phyloP scores from a whole-genome alignment of 2,329 filamentous ascomycete genomes.

The Phymatotrichopsis omnivora region DNA sequence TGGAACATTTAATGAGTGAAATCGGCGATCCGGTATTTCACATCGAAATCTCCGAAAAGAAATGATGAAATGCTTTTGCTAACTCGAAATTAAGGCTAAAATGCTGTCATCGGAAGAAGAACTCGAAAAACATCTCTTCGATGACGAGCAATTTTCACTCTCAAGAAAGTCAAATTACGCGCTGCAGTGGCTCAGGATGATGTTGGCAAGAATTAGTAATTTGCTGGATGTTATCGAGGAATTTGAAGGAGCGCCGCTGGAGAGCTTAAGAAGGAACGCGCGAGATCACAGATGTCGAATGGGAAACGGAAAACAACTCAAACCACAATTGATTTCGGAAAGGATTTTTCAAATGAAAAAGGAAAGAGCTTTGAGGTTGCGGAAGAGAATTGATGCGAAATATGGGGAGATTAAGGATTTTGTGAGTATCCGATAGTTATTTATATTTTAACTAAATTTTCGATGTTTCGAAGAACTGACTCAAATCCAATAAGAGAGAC shows the following conservation, averaged over 20 bases:
- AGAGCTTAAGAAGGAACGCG: constrained; percentile 2
- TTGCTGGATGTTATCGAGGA: constrained; percentile 9
- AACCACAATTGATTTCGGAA: constrained; percentile 4
- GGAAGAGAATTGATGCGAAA: constrained; percentile 6
- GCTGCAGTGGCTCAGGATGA: constrained; percentile 14
- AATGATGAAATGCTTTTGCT: too few relatives aligned
- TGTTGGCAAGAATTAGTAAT: constrained; percentile 3
- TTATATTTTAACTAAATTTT: background rate
- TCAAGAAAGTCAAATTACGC: constrained; percentile 14
- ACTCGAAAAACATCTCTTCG: constrained; percentile 9
- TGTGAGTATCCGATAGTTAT: constrained; percentile 1
- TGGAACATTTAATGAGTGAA: constrained; percentile 4
- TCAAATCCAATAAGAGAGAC: constrained; percentile 3
- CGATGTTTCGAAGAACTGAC: background rate
- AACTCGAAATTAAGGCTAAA: background rate
- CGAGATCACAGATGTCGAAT: constrained; percentile 3
- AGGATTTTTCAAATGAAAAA: constrained; percentile 8
- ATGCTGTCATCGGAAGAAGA: constrained; percentile 3
- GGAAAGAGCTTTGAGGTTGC: constrained; percentile 1
- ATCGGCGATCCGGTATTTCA: constrained; percentile 4
- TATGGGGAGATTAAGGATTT: constrained; percentile 12
- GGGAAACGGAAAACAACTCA: too few relatives aligned
- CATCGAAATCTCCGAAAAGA: too few relatives aligned
- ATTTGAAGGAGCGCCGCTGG: constrained; percentile 6
- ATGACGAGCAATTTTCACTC: constrained; percentile 8